Evolutionary conservation across 2,329 filamentous ascomycete genomes (phyloP).

Genomic region (Aspergillus novofumigatus): DNA sequence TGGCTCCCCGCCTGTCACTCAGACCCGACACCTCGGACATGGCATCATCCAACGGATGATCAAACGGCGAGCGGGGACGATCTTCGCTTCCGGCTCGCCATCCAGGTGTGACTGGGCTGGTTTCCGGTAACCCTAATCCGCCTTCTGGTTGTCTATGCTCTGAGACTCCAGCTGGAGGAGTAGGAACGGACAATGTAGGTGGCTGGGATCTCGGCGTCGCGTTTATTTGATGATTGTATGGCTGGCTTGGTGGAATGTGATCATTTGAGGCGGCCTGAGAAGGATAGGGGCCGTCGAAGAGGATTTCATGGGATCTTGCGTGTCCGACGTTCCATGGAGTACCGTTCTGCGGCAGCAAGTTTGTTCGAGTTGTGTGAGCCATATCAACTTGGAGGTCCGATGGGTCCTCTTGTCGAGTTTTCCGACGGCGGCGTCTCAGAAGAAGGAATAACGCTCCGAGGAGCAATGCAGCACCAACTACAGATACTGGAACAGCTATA

Average conservation of each 20-base stretch:
- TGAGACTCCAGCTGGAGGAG: not conserved
- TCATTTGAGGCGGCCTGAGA: not conserved
- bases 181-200: slow-evolving; percentile 2
- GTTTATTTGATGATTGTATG: not conserved
- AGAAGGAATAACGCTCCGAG: slow-evolving; percentile 25
- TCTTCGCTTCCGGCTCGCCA: not conserved
- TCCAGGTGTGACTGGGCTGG: slow-evolving; percentile 1
- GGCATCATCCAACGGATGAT: slow-evolving; percentile 20
- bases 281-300: slow-evolving; percentile 5
- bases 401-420: slow-evolving; percentile 12
- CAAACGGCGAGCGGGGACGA: slow-evolving; percentile 20
- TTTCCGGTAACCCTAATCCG: not conserved
- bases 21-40: slow-evolving; percentile 25
- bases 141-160: not conserved
- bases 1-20: slow-evolving; percentile 4
- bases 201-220: slow-evolving; percentile 4
- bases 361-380: slow-evolving; percentile 2
- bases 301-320: not conserved
- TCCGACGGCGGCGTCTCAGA: slow-evolving; percentile 18
- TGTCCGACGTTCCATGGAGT: not conserved
- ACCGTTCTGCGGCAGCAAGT: slow-evolving; percentile 6
- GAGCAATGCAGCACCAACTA: slow-evolving; percentile 22
- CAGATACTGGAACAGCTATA: slow-evolving; percentile 31
- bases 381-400: slow-evolving; percentile 7
- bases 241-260: not conserved